Base-by-base conservation (phyloP, 106 monocot genomes). In the Iris macrosiphon region DNA sequence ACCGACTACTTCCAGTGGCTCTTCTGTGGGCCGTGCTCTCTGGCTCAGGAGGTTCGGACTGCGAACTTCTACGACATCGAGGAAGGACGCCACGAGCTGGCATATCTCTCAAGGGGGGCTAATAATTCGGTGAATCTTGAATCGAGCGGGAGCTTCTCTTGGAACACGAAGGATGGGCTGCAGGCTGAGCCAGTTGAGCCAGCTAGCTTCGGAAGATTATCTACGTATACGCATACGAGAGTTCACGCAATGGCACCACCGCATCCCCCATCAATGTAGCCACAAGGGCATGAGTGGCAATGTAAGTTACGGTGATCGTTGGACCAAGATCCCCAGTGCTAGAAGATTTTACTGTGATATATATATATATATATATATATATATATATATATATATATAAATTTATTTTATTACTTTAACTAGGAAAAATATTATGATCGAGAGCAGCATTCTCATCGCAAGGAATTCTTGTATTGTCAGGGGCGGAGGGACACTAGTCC, bases 1-100 rank as follows among this genome's bases (percentile, higher is more conserved):
- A 75, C 69, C 0, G 75, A 75, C 17, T 69, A 41, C 38, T 1
- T 52, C 1, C 57, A 62, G 30, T 75, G 75, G 75, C 32, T 68
- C 28, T 75, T 75, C 52, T 75, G 75, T 29, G 57, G 75, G 68
- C 5, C 75, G 0, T 75, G 75, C 45, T 54, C 75, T 0, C 35
- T 75, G 5, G 68, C 75, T 26, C 75, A 75, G 45, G 75, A 75
- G 45, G 75, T 75, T 4, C 25, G 75, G 41, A 75, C 75, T 0
- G 75, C 49, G 8, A 75, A 75, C 15, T 52, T 64, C 14, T 75
- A 63, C 33, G 63, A 75, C 13, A 57, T 69, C 0, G 69, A 64
- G 29, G 75, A 64, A 4, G 69, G 50, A 8, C 17, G 27, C 3
- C 2, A 13, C 5, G 50, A 28, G 27, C 14, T 51, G 27, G 50